Base-by-base conservation (phyloP, 2,329 filamentous ascomycete genomes). In the Tolypocladium paradoxum region DNA sequence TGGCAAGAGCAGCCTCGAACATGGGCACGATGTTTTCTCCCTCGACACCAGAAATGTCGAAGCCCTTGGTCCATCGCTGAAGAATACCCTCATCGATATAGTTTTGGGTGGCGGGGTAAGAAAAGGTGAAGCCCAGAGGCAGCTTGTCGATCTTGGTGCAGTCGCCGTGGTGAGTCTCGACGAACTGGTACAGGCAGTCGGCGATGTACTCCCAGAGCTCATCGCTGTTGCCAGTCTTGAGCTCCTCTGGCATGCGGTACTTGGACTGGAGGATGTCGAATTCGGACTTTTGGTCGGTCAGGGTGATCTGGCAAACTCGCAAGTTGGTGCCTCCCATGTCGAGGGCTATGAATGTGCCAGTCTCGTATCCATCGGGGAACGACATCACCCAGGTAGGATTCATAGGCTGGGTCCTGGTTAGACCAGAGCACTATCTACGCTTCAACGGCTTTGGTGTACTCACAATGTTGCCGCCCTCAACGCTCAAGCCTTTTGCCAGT, bases 301-400 rank as follows among this genome's bases (percentile, higher is more conserved):
- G 74, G 55, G 85, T 89, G 65, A 97, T 92, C 71, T 95, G 88
- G 71, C 92, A 96, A 59, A 97, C 91, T 68, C 92, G 87, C 57
- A 96, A 75, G 70, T 97, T 97, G 64, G 92, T 97, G 62, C 92
- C 92, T 54, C 92, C 92, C 87, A 97, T 95, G 67, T 97, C 92
- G 43, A 97, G 78, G 53, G 92, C 90, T 38, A 97, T 77, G 69
- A 84, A 96, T 16, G 86, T 93, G 56, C 92, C 92, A 9, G 84
- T 88, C 71, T 96, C 92, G 60, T 91, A 71, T 59, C 92, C 92
- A 66, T 86, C 87, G 24, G 92, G 92, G 69, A 90, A 90, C 48
- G 82, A 82, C 83, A 95, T 90, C 58, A 95, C 90, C 92, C 92
- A 96, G 53, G 91, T 95, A 55, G 92, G 88, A 73, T 96, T 96